Evolutionary conservation across 140 eudicot genomes (phyloP), one percentile per base, ranked within the genome.

Genomic region (Eryngium alpinum): DNA sequence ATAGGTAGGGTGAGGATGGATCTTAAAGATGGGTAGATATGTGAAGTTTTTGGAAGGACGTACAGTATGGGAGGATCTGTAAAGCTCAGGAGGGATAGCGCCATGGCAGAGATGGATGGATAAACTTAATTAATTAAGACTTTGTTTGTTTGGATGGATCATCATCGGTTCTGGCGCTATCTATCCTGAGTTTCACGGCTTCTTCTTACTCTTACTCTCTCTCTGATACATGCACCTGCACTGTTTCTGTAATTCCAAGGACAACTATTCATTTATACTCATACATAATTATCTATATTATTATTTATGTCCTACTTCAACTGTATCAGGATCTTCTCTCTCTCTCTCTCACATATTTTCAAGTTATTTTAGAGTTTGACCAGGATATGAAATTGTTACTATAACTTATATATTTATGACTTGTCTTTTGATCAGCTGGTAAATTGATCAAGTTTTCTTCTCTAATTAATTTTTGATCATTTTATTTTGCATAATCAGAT

Each of bases 81-180:
- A 71, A 71, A 71, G 76, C 76, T 71, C 76, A 71, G 76, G 76
- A 71, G 76, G 76, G 76, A 71, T 71, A 71, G 76, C 76, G 76
- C 76, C 76, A 71, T 33, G n/a, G 27, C 21, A 16, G 24, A 66
- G 38, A 67, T 67, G 12, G 46, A 38, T 38, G 7, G 4, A 38
- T 38, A 38, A 2, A 38, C 7, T 38, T 38, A 38, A 38, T 38
- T 2, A 17, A 15, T 16, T 14, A 17, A 27, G 1, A 11, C 32
- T 62, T 1, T 15, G 19, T n/a, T 0, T 65, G 5, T 25, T 12
- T 9, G 73, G 29, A 32, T 29, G 24, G 76, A 71, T 71, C 50
- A 71, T 71, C 76, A 18, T 33, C 49, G 21, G 19, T 49, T 71
- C 10, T 29, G 76, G 76, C 76, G 76, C 76, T 71, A 71, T 71